phyloP scores from a whole-genome alignment of 441 rosid species.

The Croton laevigatus region DNA sequence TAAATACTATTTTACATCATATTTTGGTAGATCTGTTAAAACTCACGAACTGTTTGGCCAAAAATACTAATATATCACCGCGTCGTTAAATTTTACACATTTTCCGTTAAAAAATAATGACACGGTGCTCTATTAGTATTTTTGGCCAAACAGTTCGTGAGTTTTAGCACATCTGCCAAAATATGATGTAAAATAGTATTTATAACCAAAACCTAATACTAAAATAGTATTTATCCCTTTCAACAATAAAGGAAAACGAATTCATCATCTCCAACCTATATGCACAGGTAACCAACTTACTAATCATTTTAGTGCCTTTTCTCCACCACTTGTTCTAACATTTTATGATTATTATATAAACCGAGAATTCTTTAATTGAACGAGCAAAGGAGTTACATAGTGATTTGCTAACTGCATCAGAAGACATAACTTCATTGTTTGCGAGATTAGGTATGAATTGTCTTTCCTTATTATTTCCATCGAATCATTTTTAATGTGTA shows the following conservation, averaged over 20 bases:
- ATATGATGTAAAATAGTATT: too few relatives aligned
- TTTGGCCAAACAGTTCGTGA: too few relatives aligned
- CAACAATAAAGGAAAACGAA: constrained; percentile 57
- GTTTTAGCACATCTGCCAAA: too few relatives aligned
- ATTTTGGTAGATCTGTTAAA: too few relatives aligned
- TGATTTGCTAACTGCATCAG: constrained; percentile 76
- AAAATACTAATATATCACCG: too few relatives aligned
- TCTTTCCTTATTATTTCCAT: constrained; percentile 2
- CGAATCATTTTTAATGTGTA: background rate
- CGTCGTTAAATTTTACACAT: too few relatives aligned
- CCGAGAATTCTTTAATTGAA: constrained; percentile 65
- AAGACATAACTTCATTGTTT: constrained; percentile 60
- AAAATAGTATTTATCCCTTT: too few relatives aligned
- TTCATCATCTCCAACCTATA: constrained; percentile 51
- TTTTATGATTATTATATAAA: constrained; percentile 15
- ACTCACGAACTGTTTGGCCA: too few relatives aligned
- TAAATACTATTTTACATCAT: too few relatives aligned
- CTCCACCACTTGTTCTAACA: constrained; percentile 5
- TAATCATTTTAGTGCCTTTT: constrained; percentile 3
- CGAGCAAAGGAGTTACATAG: constrained; percentile 60
- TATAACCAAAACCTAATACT: too few relatives aligned
- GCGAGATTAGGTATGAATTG: constrained; percentile 56
- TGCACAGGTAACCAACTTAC: constrained; percentile 49
- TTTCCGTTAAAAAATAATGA: too few relatives aligned
- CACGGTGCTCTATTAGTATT: too few relatives aligned